phyloP scores from a whole-genome alignment of 2,329 filamentous ascomycete species.

The Dactylellina sp. region DNA sequence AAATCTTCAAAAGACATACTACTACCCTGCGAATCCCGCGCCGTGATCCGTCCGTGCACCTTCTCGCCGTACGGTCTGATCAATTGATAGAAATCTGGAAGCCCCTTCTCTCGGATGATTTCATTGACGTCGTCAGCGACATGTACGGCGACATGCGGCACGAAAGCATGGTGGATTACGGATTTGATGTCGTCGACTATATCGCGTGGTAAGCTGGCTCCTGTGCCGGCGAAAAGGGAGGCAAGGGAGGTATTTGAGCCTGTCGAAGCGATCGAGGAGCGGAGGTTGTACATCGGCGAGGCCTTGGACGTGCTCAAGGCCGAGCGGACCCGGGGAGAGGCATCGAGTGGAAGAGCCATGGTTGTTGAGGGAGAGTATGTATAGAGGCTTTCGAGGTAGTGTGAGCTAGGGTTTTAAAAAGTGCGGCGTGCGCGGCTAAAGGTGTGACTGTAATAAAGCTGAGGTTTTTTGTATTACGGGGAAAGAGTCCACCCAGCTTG shows the following conservation, averaged over 20 bases:
- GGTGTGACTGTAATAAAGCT: not conserved
- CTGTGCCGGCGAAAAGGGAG: conserved; percentile 68
- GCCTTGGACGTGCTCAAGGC: conserved; percentile 67
- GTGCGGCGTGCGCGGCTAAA: not conserved
- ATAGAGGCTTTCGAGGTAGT: conserved; percentile 1
- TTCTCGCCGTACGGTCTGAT: conserved; percentile 90
- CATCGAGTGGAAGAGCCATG: conserved; percentile 51
- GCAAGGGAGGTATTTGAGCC: conserved; percentile 68
- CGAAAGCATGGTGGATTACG: conserved; percentile 84
- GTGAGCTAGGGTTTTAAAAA: not conserved
- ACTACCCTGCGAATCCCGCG: conserved; percentile 88
- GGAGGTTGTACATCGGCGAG: conserved; percentile 71
- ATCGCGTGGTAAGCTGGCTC: conserved; percentile 62
- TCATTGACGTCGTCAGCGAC: conserved; percentile 88
- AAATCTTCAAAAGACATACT: conserved; percentile 90
- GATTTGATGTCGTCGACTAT: conserved; percentile 70
- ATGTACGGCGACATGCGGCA: conserved; percentile 87
- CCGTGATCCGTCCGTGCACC: conserved; percentile 85
- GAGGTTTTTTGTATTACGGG: conserved; percentile 6
- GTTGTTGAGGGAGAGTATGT: not conserved
- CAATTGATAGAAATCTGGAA: conserved; percentile 82
- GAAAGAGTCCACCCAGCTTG: conserved; percentile 43
- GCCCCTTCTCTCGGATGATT: conserved; percentile 83
- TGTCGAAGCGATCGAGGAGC: conserved; percentile 69
- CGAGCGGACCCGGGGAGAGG: conserved; percentile 54